Conservation (phyloP, 257 asterid genomes). For the Handroanthus guayacan region DNA sequence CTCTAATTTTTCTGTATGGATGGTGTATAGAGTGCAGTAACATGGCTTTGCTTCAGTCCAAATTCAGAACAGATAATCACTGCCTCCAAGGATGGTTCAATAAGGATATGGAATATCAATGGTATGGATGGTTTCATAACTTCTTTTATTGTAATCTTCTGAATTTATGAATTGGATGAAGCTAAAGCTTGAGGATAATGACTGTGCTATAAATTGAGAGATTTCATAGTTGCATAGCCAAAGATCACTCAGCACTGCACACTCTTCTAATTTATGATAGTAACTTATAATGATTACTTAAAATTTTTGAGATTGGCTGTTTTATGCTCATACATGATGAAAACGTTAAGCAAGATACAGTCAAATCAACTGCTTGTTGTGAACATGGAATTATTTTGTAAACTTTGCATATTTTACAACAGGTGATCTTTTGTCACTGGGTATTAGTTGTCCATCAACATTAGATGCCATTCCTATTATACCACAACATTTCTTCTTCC, state of each 20-base stretch:
- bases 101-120: conserved; percentile 91
- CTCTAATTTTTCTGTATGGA: conserved; percentile 14
- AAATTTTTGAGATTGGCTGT: conserved; percentile 19
- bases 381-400: conserved; percentile 13
- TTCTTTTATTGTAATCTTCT: conserved; percentile 13
- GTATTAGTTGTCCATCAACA: conserved; percentile 5
- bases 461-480: conserved; percentile 20
- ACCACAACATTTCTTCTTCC: conserved; percentile 1
- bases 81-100: conserved; percentile 93
- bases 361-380: not conserved
- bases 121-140: conserved; percentile 57
- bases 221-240: not conserved
- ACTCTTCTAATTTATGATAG: not conserved
- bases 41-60: conserved; percentile 94
- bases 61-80: conserved; percentile 92
- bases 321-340: not conserved
- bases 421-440: conserved; percentile 7
- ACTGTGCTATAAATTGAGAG: conserved; percentile 1
- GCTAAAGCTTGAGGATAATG: conserved; percentile 22
- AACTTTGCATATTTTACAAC: not conserved
- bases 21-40: conserved; percentile 92
- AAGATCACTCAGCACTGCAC: not conserved
- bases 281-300: not conserved
- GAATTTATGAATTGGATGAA: conserved; percentile 6
- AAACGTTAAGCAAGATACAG: not conserved